Evolutionary conservation across 331 rosid genomes (phyloP).

Genomic region (Ulmus americana): DNA sequence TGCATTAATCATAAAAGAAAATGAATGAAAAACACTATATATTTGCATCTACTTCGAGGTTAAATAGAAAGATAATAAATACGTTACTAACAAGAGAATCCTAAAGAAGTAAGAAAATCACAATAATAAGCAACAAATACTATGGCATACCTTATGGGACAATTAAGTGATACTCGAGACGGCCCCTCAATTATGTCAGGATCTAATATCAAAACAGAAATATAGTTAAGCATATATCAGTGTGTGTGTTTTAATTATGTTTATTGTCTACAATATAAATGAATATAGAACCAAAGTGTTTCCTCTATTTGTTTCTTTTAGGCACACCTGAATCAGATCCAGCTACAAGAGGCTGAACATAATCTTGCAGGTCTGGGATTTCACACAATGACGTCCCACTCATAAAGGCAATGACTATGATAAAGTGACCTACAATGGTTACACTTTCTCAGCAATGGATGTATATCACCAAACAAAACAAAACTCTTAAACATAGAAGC

Average conservation of each 20-base stretch:
- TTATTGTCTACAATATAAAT: not conserved
- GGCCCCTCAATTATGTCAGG: slow-evolving; percentile 78
- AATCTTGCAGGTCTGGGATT: slow-evolving; percentile 51
- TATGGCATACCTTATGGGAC: slow-evolving; percentile 82
- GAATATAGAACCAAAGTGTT: not conserved
- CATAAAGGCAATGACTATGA: slow-evolving; percentile 69
- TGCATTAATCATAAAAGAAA: not conserved
- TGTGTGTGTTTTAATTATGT: not conserved
- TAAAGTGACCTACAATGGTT: slow-evolving; percentile 57
- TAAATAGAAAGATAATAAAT: not conserved
- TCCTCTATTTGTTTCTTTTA: slow-evolving; percentile 13
- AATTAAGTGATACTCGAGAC: slow-evolving; percentile 79
- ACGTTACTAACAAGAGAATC: not conserved
- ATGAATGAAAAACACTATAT: not conserved
- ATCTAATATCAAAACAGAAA: slow-evolving; percentile 32
- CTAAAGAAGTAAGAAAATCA: slow-evolving; percentile 7
- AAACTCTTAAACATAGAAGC: slow-evolving; percentile 23
- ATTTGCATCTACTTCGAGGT: not conserved
- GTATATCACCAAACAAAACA: slow-evolving; percentile 17
- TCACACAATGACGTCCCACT: slow-evolving; percentile 34
- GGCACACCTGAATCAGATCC: slow-evolving; percentile 54
- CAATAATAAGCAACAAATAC: slow-evolving; percentile 23
- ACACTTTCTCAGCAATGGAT: slow-evolving; percentile 27
- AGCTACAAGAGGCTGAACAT: slow-evolving; percentile 48
- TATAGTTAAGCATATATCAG: not conserved